Base-by-base conservation (phyloP, 495 filamentous ascomycete genomes). In the Hypoxylon subgilvum region DNA sequence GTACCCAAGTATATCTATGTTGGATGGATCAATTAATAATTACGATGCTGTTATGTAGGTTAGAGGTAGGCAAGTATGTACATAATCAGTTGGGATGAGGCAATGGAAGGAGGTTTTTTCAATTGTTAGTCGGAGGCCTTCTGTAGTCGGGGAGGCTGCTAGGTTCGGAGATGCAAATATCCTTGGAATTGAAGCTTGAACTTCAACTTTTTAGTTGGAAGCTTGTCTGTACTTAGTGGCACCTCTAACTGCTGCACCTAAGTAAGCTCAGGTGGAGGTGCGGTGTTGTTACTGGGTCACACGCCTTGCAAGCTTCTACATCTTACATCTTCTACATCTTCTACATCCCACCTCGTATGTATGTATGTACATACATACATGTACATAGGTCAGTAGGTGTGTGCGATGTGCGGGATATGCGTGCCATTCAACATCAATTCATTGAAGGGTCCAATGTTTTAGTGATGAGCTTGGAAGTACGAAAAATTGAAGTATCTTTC, bases 11-110 rank as follows among this genome's bases (percentile, higher is more conserved):
- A n/a, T n/a, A n/a, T n/a, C n/a, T n/a, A n/a, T n/a, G n/a, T n/a
- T n/a, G n/a, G n/a, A n/a, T n/a, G n/a, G n/a, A 27, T 27, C 23
- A 27, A 27, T 27, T 27, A 27, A 8, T 27, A 8, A 27, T 27
- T 3, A 27, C 4, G 23, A 27, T 8, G 23, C 3, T 27, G 23
- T 8, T 8, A 27, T 3, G 4, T 8, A 27, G 23, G 4, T 8
- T 27, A 27, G 27, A 8, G 3, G n/a, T n/a, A 43, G 30, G 30
- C 2, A 35, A 12, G 30, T 16, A 38, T 12, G 34, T 3, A 13
- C 12, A 17, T 23, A 30, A 27, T 23, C n/a, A 18, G 41, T 35
- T n/a, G 21, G 3, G 49, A 44, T 51, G 57, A 55, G 43, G 57
- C 45, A 55, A 61, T 50, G n/a, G 21, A 25, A 25, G n/a, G 6